These are phyloP conservation scores for Talaromyces marneffei DNA, from an alignment of 2,329 filamentous ascomycete genomes.

Conservation along the genomic window DNA sequence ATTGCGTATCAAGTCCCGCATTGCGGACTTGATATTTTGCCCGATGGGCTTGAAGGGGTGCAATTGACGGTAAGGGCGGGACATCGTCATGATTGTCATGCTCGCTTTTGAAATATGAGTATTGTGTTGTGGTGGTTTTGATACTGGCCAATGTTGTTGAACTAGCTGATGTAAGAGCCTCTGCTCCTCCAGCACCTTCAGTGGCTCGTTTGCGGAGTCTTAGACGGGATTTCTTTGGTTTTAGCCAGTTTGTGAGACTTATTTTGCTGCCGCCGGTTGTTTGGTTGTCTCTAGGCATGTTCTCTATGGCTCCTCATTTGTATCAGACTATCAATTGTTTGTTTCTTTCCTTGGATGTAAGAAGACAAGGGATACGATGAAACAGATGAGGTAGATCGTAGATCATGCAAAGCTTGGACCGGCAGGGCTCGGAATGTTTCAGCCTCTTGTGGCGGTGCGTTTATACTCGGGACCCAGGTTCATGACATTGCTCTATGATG, in stretches of 20 bases:
- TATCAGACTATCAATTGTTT: neutral
- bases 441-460: slow-evolving; percentile 9
- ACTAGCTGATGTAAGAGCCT: slow-evolving; percentile 11
- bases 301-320: neutral
- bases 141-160: slow-evolving; percentile 11
- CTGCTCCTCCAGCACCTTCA: neutral
- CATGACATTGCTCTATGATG: neutral
- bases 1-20: slow-evolving; percentile 28
- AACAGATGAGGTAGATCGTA: neutral
- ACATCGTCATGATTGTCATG: neutral
- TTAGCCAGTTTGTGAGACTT: slow-evolving; percentile 13
- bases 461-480: neutral
- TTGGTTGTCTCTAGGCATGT: slow-evolving; percentile 7
- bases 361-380: neutral
- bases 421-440: slow-evolving; percentile 3
- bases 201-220: slow-evolving; percentile 13
- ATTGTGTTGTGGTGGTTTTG: slow-evolving; percentile 1
- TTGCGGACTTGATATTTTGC: slow-evolving; percentile 27
- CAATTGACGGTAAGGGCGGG: slow-evolving; percentile 17
- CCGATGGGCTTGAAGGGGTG: slow-evolving; percentile 31
- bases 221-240: slow-evolving; percentile 17
- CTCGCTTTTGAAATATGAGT: neutral
- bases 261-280: slow-evolving; percentile 1
- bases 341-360: neutral
- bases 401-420: neutral